These are phyloP conservation scores for Phytophthora hibernalis DNA, from an alignment of 352 stramenopile genomes.

Conservation along the genomic window DNA sequence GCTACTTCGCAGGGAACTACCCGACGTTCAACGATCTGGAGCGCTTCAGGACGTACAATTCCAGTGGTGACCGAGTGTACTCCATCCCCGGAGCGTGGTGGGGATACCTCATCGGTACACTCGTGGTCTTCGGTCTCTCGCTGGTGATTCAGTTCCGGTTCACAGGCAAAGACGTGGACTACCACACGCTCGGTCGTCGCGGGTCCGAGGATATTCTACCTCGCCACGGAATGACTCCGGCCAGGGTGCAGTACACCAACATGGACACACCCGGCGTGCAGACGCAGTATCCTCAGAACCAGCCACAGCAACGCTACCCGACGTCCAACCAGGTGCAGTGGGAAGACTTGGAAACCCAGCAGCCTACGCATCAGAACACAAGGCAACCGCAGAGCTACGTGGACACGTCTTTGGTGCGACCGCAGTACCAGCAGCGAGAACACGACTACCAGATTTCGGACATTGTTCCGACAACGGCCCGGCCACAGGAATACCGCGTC, in stretches of 20 bases:
- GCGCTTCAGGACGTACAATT: slow-evolving; percentile 39
- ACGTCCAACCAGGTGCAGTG: slow-evolving; percentile 39
- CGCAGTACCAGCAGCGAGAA: slow-evolving; percentile 39
- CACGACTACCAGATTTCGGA: slow-evolving; percentile 44
- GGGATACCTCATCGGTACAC: slow-evolving; percentile 60
- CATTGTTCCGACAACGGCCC: slow-evolving; percentile 22
- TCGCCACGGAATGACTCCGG: slow-evolving; percentile 24
- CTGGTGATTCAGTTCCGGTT: slow-evolving; percentile 57
- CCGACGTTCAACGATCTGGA: slow-evolving; percentile 60
- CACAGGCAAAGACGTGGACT: slow-evolving; percentile 48
- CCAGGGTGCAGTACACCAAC: slow-evolving; percentile 31
- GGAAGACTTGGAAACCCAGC: slow-evolving; percentile 30
- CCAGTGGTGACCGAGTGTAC: slow-evolving; percentile 41
- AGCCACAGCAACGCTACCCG: slow-evolving; percentile 27
- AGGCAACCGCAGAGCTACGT: slow-evolving; percentile 20
- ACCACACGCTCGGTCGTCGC: slow-evolving; percentile 38
- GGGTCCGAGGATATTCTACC: slow-evolving; percentile 22
- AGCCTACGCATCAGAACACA: slow-evolving; percentile 6
- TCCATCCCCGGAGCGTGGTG: slow-evolving; percentile 65
- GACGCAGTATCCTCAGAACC: slow-evolving; percentile 22
- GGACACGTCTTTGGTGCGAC: slow-evolving; percentile 31
- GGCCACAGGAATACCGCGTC: slow-evolving; percentile 12
- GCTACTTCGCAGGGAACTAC: slow-evolving; percentile 70
- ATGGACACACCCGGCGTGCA: slow-evolving; percentile 26
- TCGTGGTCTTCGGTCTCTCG: slow-evolving; percentile 59